These are phyloP conservation scores for Tetrastigma voinierianum DNA, from an alignment of 164 flowering plant species.

Conservation along the genomic window DNA sequence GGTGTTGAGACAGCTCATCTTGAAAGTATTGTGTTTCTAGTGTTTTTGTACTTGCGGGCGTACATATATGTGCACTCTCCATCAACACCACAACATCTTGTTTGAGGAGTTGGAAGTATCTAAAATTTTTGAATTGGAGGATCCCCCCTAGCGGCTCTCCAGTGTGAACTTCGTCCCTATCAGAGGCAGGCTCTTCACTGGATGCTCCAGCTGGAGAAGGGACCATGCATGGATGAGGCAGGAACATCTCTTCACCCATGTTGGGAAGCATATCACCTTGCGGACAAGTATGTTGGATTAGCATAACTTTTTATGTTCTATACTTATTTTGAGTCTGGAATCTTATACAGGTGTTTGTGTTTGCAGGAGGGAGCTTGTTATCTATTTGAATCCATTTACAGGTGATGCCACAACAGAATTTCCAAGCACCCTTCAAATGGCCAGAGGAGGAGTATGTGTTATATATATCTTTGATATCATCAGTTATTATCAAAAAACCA, in stretches of 20 bases:
- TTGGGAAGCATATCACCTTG: slow-evolving; percentile 85
- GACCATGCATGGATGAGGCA: slow-evolving; percentile 61
- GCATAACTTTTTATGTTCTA: not conserved
- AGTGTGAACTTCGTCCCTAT: slow-evolving; percentile 85
- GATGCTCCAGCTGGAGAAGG: slow-evolving; percentile 86
- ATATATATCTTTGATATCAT: not conserved
- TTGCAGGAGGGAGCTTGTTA: slow-evolving; percentile 70
- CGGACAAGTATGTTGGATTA: slow-evolving; percentile 58
- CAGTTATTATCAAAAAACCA: not conserved
- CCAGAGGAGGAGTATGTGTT: slow-evolving; percentile 95
- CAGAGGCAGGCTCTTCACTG: slow-evolving; percentile 96
- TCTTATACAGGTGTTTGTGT: slow-evolving; percentile 11
- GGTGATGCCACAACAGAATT: slow-evolving; percentile 93
- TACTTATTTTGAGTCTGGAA: slow-evolving; percentile 3
- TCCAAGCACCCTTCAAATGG: slow-evolving; percentile 96
- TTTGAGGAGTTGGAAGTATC: not conserved
- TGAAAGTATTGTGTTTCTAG: slow-evolving; percentile 52
- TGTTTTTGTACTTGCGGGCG: not conserved
- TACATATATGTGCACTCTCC: not conserved
- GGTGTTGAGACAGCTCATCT: slow-evolving; percentile 68
- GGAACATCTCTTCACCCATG: slow-evolving; percentile 92
- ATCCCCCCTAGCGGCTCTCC: slow-evolving; percentile 75
- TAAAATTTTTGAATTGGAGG: slow-evolving; percentile 62
- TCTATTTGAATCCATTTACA: slow-evolving; percentile 88
- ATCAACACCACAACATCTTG: no score